These are phyloP conservation scores for Fusarium sp. DNA, from an alignment of 2,329 filamentous ascomycete species.

Conservation along the genomic window DNA sequence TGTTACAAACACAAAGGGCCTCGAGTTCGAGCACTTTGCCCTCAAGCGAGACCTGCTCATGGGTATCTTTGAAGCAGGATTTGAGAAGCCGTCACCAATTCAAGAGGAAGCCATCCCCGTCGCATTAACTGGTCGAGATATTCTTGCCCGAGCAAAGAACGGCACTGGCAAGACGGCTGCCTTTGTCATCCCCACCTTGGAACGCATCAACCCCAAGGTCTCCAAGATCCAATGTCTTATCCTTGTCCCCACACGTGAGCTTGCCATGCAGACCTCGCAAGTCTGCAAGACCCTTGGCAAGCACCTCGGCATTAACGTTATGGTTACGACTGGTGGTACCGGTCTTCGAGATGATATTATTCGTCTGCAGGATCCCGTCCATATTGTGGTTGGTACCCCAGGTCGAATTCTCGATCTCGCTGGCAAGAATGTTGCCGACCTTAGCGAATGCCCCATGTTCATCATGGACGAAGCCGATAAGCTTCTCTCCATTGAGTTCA, in stretches of 20 bases:
- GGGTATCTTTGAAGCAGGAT: conserved; percentile 99
- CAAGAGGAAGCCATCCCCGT: conserved; percentile 99
- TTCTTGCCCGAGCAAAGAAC: conserved; percentile 96
- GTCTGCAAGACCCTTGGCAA: conserved; percentile 99
- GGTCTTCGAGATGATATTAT: conserved; percentile 96
- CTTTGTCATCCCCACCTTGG: conserved; percentile 94
- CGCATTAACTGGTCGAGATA: conserved; percentile 92
- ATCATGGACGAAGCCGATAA: conserved; percentile 99
- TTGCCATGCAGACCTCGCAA: conserved; percentile 98
- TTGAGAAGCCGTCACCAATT: conserved; percentile 98
- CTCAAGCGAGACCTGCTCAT: conserved; percentile 96
- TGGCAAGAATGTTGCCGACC: conserved; percentile 94
- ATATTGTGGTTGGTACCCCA: conserved; percentile 97
- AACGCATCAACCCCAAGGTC: conserved; percentile 96
- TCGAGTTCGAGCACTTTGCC: conserved; percentile 97
- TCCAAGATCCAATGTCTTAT: conserved; percentile 97
- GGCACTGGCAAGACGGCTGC: conserved; percentile 98
- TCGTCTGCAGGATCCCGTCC: conserved; percentile 90
- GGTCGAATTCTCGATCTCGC: conserved; percentile 96
- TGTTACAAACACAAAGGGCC: conserved; percentile 96
- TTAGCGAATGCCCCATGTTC: conserved; percentile 96
- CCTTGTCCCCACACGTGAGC: conserved; percentile 93
- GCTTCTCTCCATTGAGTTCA: conserved; percentile 95
- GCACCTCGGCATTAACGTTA: conserved; percentile 96
- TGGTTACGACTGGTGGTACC: conserved; percentile 98